phyloP scores from a whole-genome alignment of 495 filamentous ascomycete species.

The Penicillium macrosclerotiorum region DNA sequence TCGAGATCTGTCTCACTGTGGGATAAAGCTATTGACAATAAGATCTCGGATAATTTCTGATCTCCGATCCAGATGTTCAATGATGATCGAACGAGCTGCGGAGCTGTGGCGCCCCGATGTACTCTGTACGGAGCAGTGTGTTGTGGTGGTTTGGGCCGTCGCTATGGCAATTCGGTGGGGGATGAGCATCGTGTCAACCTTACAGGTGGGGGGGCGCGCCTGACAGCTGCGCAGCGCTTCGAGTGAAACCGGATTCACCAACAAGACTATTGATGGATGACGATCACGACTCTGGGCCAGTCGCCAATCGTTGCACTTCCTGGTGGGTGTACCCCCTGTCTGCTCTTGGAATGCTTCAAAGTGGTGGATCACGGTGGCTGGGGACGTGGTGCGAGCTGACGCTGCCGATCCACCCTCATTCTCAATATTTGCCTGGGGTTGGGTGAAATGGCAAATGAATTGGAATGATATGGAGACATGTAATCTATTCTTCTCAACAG shows the following conservation, averaged over 20 bases:
- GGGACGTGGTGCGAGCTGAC: conserved; percentile 23
- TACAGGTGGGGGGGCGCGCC: conserved; percentile 17
- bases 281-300: conserved; percentile 18
- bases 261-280: conserved; percentile 15
- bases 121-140: background rate
- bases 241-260: conserved; percentile 26
- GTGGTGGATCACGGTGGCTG: conserved; percentile 27
- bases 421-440: conserved; percentile 14
- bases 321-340: conserved; percentile 8
- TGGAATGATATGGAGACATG: conserved; percentile 5
- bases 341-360: conserved; percentile 18
- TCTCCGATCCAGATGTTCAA: background rate
- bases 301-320: conserved; percentile 23
- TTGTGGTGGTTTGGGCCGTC: conserved; percentile 16
- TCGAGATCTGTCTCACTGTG: conserved; percentile 18
- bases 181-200: conserved; percentile 7
- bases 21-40: conserved; percentile 1
- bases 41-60: background rate
- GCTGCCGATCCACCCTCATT: conserved; percentile 22
- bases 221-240: conserved; percentile 16
- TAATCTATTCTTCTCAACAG: background rate
- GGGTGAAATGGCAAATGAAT: background rate
- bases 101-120: too few relatives aligned
- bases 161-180: conserved; percentile 24
- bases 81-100: too few relatives aligned